These are phyloP conservation scores for Rubroboletus satanas DNA, from an alignment of 768 basidiomycete species.

Conservation along the genomic window DNA sequence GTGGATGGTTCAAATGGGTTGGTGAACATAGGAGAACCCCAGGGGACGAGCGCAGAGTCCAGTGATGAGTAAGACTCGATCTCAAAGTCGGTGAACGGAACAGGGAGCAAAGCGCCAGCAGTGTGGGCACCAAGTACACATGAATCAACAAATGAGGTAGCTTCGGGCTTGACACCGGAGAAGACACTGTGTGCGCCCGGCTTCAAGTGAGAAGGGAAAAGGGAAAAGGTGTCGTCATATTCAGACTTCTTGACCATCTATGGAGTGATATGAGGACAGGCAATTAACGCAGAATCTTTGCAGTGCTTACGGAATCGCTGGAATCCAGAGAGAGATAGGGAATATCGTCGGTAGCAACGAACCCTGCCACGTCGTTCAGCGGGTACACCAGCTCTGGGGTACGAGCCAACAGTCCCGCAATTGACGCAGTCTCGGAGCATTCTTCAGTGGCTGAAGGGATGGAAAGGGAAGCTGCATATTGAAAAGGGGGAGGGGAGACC, in stretches of 20 bases:
- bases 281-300: neutral
- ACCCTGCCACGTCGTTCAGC: constrained; percentile 11
- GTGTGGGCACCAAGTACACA: constrained; percentile 23
- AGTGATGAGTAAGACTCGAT: constrained; percentile 6
- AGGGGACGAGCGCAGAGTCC: constrained; percentile 8
- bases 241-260: constrained; percentile 7
- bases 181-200: constrained; percentile 23
- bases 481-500: neutral
- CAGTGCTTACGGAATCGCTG: constrained; percentile 18
- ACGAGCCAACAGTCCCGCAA: neutral
- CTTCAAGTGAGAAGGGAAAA: constrained; percentile 20
- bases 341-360: constrained; percentile 36
- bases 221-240: neutral
- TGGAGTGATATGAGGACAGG: constrained; percentile 7
- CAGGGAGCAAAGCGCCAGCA: neutral
- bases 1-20: constrained; percentile 26
- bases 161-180: constrained; percentile 31
- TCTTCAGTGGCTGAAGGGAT: neutral
- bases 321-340: constrained; percentile 32
- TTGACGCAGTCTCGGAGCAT: neutral
- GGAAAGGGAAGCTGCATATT: constrained; percentile 1
- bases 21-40: constrained; percentile 29
- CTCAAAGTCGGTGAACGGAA: constrained; percentile 9
- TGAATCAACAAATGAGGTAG: constrained; percentile 25
- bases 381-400: constrained; percentile 23